Percentiles rank a stretch among this genome's conserved stretches.
These are phyloP conservation scores for Thermochaetoides dissita DNA, from an alignment of 2,329 filamentous ascomycete species.

Conservation along the genomic window DNA sequence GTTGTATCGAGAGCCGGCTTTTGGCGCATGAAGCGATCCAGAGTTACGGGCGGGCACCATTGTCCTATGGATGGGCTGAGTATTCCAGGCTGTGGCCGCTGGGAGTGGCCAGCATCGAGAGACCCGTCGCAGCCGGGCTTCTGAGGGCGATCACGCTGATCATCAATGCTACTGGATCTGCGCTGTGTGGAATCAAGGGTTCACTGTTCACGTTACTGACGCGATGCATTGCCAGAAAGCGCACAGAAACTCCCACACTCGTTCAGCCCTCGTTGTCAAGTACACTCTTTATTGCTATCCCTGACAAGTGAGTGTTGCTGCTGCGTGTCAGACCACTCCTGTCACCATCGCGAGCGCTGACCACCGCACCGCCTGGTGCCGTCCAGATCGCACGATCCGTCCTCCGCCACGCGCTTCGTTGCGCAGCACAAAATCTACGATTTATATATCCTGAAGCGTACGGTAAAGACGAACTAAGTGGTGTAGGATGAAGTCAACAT, in stretches of 20 bases:
- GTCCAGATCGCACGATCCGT: constrained; percentile 9
- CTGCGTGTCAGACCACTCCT: not conserved
- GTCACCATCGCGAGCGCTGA: constrained; percentile 13
- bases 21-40: not conserved
- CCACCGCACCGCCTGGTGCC: constrained; percentile 1
- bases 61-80: too few relatives aligned
- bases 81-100: too few relatives aligned
- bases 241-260: constrained; percentile 24
- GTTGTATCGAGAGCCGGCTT: constrained; percentile 6
- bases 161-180: constrained; percentile 16
- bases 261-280: constrained; percentile 39
- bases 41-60: not conserved
- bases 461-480: constrained; percentile 5
- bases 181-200: not conserved
- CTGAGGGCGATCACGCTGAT: constrained; percentile 19
- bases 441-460: constrained; percentile 5
- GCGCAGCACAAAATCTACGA: constrained; percentile 1
- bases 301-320: constrained; percentile 32
- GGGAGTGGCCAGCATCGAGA: constrained; percentile 3
- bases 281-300: constrained; percentile 40
- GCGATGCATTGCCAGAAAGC: constrained; percentile 15
- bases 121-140: constrained; percentile 1
- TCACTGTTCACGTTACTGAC: constrained; percentile 2
- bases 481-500: constrained; percentile 35
- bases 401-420: constrained; percentile 1